Evolutionary conservation across 805 yeast genomes (phyloP).

Genomic region (Candida ficus): DNA sequence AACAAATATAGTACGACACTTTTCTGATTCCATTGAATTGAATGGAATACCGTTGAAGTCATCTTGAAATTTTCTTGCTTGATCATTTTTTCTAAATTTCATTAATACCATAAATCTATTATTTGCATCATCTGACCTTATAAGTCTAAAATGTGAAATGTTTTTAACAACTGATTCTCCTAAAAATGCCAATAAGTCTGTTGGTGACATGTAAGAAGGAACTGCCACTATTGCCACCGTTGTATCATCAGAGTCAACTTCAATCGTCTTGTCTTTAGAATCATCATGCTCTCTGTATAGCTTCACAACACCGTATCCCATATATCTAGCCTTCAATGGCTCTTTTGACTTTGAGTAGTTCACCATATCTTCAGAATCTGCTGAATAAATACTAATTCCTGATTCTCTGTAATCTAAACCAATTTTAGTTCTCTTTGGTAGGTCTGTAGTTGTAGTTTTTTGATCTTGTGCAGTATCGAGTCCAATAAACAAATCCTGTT

Average conservation of each 20-base stretch:
- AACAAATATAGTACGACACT: slow-evolving; percentile 73
- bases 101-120: slow-evolving; percentile 66
- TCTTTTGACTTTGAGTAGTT: slow-evolving; percentile 1
- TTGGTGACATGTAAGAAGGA: slow-evolving; percentile 82
- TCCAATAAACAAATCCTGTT: slow-evolving; percentile 1
- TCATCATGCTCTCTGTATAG: slow-evolving; percentile 50
- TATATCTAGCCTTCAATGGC: slow-evolving; percentile 41
- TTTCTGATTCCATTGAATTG: slow-evolving; percentile 85
- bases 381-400: slow-evolving; percentile 26
- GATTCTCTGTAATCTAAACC: slow-evolving; percentile 26
- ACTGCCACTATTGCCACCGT: slow-evolving; percentile 79
- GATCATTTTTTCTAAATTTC: slow-evolving; percentile 54
- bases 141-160: slow-evolving; percentile 67
- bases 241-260: slow-evolving; percentile 48
- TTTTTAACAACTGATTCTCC: slow-evolving; percentile 53
- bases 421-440: too few relatives aligned
- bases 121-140: slow-evolving; percentile 60
- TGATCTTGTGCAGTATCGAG: neutral
- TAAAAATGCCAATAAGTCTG: slow-evolving; percentile 76
- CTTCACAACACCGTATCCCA: slow-evolving; percentile 73
- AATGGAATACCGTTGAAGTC: slow-evolving; percentile 68
- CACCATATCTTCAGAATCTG: slow-evolving; percentile 14
- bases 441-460: neutral
- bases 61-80: slow-evolving; percentile 61
- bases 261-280: slow-evolving; percentile 19